phyloP scores from a whole-genome alignment of 495 filamentous ascomycete genomes.

The Chaetomium fimeti region DNA sequence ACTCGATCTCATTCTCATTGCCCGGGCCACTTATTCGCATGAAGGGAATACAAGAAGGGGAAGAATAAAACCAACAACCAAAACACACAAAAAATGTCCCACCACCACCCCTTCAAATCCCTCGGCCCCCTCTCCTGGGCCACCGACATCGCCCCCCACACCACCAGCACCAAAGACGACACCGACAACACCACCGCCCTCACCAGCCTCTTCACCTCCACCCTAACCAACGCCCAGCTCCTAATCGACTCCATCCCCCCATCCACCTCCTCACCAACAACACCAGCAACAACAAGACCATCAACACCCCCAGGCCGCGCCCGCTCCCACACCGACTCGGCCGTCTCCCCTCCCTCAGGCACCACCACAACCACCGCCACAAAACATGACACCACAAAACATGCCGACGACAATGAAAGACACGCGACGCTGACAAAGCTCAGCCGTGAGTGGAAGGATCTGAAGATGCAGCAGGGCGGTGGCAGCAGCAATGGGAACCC shows the following conservation, averaged over 20 bases:
- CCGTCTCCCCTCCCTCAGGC: constrained; percentile 18
- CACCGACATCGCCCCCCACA: constrained; percentile 37
- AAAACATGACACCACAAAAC: background rate
- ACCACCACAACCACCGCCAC: background rate
- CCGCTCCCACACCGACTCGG: constrained; percentile 38
- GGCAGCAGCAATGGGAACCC: constrained; percentile 77
- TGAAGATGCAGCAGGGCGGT: constrained; percentile 59
- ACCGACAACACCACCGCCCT: constrained; percentile 50
- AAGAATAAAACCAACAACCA: background rate
- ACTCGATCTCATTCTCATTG: background rate
- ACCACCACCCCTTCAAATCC: constrained; percentile 68
- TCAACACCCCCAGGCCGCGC: constrained; percentile 22
- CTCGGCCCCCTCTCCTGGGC: constrained; percentile 71
- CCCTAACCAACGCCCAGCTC: constrained; percentile 63
- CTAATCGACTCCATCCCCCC: constrained; percentile 73
- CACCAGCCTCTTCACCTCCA: constrained; percentile 54
- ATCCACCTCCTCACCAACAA: constrained; percentile 20
- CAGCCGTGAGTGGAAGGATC: constrained; percentile 81
- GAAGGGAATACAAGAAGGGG: too few species aligned
- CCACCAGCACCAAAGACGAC: background rate
- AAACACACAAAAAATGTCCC: constrained; percentile 15
- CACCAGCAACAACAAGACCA: background rate
- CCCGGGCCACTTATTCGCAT: background rate
- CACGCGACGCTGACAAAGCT: constrained; percentile 39
- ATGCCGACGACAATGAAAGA: background rate